Percentiles rank a stretch among this genome's conserved stretches.
phyloP scores from a whole-genome alignment of 306 rosid genomes.

The Sphenostylis stenocarpa region DNA sequence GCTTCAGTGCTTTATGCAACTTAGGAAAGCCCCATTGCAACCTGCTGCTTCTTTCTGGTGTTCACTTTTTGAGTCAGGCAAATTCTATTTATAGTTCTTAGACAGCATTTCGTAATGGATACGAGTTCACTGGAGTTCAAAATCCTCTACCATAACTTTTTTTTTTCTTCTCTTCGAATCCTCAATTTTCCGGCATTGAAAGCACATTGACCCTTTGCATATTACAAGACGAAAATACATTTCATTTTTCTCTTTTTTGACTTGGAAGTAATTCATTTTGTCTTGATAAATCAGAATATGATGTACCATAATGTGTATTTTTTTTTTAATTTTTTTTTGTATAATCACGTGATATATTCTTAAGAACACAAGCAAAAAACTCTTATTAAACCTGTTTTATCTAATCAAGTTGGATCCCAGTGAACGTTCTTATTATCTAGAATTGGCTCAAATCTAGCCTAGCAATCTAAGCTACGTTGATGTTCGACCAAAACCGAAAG shows the following conservation, averaged over 20 bases:
- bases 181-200: background rate
- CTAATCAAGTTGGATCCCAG: background rate
- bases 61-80: background rate
- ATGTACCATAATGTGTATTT: background rate
- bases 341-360: background rate
- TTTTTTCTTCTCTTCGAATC: background rate
- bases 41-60: background rate
- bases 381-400: background rate
- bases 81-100: background rate
- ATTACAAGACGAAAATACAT: background rate
- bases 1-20: background rate
- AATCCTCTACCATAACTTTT: background rate
- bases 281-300: background rate
- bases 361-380: background rate
- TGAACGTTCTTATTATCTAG: background rate
- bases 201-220: background rate
- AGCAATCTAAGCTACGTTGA: constrained; percentile 20
- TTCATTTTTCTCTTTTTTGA: background rate
- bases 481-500: background rate
- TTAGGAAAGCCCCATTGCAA: background rate
- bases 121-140: background rate
- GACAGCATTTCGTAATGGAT: background rate
- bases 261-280: background rate
- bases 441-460: constrained; percentile 6
- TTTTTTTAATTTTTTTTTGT: background rate